A percentile compares a stretch with the other conserved stretches of the same genome.
Conservation (phyloP, 106 monocot genomes). For the Dioscorea alata region DNA sequence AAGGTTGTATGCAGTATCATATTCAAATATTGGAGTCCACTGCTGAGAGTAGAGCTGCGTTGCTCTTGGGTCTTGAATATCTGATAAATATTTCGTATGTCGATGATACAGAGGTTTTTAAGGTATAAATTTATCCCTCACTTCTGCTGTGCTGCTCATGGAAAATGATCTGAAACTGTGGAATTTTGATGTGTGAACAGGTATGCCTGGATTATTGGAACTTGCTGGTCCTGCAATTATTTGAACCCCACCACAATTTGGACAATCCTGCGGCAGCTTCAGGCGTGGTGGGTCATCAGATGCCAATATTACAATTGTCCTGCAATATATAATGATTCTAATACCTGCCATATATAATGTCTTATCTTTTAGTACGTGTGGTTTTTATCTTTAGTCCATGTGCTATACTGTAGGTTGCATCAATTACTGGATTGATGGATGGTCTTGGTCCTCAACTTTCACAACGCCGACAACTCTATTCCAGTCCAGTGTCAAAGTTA, state of each 20-base stretch:
- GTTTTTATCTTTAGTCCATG: background rate
- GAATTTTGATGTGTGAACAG: constrained; percentile 17
- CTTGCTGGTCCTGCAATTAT: constrained; percentile 68
- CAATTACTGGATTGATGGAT: constrained; percentile 74
- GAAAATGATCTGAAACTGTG: no score
- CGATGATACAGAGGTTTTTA: constrained; percentile 99
- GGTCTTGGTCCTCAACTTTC: constrained; percentile 58
- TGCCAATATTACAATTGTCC: constrained; percentile 13
- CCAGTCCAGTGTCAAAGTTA: constrained; percentile 78
- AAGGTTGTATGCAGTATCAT: constrained; percentile 53
- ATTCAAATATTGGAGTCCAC: constrained; percentile 76
- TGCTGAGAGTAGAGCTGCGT: constrained; percentile 56
- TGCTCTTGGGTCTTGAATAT: constrained; percentile 91
- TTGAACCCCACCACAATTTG: constrained; percentile 76
- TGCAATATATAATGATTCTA: no score
- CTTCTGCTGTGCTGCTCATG: no score
- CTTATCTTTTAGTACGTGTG: no score
- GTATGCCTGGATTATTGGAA: constrained; percentile 99
- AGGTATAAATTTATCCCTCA: constrained; percentile 31
- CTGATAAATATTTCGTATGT: constrained; percentile 96
- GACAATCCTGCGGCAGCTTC: constrained; percentile 73
- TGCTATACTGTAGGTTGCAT: constrained; percentile 16
- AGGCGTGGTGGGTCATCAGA: constrained; percentile 84
- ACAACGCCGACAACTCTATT: constrained; percentile 82
- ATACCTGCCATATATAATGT: no score